Evolutionary conservation across 2,329 filamentous ascomycete genomes (phyloP), one percentile per base, ranked within the genome.

Genomic region (Xylaria polymorpha): DNA sequence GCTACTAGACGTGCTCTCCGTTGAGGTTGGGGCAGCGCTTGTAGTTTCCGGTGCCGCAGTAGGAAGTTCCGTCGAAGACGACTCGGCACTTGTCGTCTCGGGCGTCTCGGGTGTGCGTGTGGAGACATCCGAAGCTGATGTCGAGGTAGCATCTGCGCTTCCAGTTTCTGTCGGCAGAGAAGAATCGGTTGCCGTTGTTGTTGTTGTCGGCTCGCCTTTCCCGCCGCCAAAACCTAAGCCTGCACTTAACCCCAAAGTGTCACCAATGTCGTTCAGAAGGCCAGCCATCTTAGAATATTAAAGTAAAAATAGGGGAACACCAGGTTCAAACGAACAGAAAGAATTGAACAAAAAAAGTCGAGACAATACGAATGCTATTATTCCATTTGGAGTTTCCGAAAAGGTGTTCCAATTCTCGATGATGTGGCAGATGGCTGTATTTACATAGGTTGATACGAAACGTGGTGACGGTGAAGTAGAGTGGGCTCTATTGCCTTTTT

Each of bases 321-420:
- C 76, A 75, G 76, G 75, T 77, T 69, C 74, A 70, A 70, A 73
- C 69, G 74, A 76, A 77, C 29, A 20, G 69, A 74, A 76, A 51
- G 56, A 41, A 35, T 20, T 32, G 53, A 72, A 61, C 43, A 18
- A 32, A 68, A 29, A 63, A 39, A 60, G 69, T 35, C 18, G 43
- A 29, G 41, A 56, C 37, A 68, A 68, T 29, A 62, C 59, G 25
- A 29, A 4, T 51, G 60, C 35, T 67, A 55, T 4, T 64, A 59
- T 72, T 51, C 72, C 73, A 74, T 74, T 50, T 1, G 35, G 44
- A 48, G 39, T 18, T 5, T 29, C 61, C 9, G 46, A 5, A 8
- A 43, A 35, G 22, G 20, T 35, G 37, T 48, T 59, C 1, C 6
- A 51, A 7, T 66, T 55, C 25, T 37, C 35, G 46, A 48, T 3